A percentile compares a stretch with the other conserved stretches of the same genome.
These are phyloP conservation scores for Pichia gijzeniarum DNA, from an alignment of 805 yeast genomes.

Conservation along the genomic window DNA sequence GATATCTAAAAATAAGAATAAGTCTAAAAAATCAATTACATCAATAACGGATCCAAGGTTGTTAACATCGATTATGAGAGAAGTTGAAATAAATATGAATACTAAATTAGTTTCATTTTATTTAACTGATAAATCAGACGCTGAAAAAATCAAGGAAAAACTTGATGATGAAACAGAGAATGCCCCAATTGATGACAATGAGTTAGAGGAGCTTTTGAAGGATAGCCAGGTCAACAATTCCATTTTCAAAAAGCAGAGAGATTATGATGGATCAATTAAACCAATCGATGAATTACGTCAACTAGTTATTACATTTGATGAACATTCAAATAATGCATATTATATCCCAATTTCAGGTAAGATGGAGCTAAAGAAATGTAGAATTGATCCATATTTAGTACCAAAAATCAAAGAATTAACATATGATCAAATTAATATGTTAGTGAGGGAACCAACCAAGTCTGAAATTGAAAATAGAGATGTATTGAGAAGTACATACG, in stretches of 20 bases:
- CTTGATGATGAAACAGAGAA: constrained; percentile 45
- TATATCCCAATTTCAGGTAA: constrained; percentile 76
- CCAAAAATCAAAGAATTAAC: constrained; percentile 51
- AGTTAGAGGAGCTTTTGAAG: constrained; percentile 31
- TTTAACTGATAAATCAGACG: constrained; percentile 39
- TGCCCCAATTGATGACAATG: constrained; percentile 42
- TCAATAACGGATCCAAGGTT: constrained; percentile 32
- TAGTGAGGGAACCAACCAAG: constrained; percentile 66
- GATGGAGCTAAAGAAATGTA: constrained; percentile 77
- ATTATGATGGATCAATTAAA: constrained; percentile 65
- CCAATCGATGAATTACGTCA: constrained; percentile 50
- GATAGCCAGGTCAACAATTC: constrained; percentile 32
- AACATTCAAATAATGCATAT: constrained; percentile 50
- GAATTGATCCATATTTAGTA: constrained; percentile 57
- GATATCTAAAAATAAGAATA: constrained; percentile 31
- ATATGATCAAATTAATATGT: constrained; percentile 53
- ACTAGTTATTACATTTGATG: constrained; percentile 57
- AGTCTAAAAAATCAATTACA: constrained; percentile 28
- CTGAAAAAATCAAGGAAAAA: constrained; percentile 35
- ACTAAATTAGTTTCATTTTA: constrained; percentile 67
- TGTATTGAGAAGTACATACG: constrained; percentile 57
- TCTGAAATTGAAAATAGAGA: constrained; percentile 66
- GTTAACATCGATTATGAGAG: constrained; percentile 63
- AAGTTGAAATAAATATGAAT: constrained; percentile 63
- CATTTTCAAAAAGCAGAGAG: constrained; percentile 61